phyloP scores from a whole-genome alignment of 2,329 filamentous ascomycete species.

The Pseudocercospora crystallina region DNA sequence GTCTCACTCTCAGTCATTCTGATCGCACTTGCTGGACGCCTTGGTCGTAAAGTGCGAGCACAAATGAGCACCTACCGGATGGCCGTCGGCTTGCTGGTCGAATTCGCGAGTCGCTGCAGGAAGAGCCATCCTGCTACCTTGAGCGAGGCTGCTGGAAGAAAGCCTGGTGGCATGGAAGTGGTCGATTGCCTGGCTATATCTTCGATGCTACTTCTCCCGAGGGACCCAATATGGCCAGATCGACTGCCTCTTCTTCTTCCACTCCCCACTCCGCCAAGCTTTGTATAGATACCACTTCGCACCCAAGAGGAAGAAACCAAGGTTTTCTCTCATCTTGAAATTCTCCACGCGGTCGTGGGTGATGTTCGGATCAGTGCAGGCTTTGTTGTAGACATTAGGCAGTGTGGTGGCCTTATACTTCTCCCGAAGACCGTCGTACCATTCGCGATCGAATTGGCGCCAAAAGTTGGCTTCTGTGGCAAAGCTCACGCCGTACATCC shows the following conservation, averaged over 20 bases:
- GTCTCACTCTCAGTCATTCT: no score
- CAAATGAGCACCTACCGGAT: background rate
- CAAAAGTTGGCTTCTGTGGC: constrained; percentile 72
- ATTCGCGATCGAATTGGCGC: constrained; percentile 57
- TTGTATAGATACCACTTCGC: background rate
- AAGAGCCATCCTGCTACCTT: no score
- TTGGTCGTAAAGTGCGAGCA: background rate
- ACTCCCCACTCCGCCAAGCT: constrained; percentile 7
- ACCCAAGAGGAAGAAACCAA: constrained; percentile 1
- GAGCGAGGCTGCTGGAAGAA: no score
- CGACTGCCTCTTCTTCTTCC: constrained; percentile 8
- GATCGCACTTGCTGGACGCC: no score
- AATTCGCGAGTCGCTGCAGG: no score
- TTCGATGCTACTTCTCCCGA: background rate
- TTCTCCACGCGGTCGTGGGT: background rate
- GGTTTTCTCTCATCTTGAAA: background rate
- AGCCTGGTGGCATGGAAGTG: no score
- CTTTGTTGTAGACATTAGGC: constrained; percentile 70
- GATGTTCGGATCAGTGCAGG: constrained; percentile 39
- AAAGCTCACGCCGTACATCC: constrained; percentile 85
- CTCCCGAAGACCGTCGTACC: constrained; percentile 61
- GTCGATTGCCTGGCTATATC: background rate
- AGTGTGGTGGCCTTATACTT: constrained; percentile 63
- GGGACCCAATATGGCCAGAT: constrained; percentile 14
- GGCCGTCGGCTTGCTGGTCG: no score